Percentiles rank a stretch among this genome's conserved stretches.
Evolutionary conservation across 805 yeast species (phyloP).

Genomic region (Candida adriatica): DNA sequence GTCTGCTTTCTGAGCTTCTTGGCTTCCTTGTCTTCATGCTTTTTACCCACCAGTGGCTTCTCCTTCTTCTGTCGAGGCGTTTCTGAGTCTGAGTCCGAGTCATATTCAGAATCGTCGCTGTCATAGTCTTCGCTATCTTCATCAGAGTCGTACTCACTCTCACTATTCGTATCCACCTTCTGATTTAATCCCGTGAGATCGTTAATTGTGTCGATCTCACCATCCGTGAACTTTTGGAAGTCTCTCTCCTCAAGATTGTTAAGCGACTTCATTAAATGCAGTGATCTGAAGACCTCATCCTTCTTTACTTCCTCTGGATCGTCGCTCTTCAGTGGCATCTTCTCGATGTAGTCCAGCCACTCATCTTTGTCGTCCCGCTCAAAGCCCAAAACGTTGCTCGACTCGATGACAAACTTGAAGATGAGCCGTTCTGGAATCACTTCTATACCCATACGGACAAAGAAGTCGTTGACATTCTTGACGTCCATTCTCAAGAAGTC

Average conservation of each 20-base stretch:
- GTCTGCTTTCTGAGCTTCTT: constrained; percentile 70
- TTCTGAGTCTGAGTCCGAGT: constrained; percentile 25
- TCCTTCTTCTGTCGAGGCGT: constrained; percentile 26
- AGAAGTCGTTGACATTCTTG: constrained; percentile 88
- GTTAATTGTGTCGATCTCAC: constrained; percentile 72
- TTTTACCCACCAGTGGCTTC: constrained; percentile 60
- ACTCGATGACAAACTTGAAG: constrained; percentile 68
- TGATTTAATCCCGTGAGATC: constrained; percentile 41
- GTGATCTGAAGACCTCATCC: constrained; percentile 82
- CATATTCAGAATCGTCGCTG: constrained; percentile 26
- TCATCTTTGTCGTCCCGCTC: constrained; percentile 32
- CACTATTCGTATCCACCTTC: background rate
- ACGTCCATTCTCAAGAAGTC: constrained; percentile 97
- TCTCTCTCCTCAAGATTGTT: constrained; percentile 88
- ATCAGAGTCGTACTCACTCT: background rate
- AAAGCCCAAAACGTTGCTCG: constrained; percentile 30
- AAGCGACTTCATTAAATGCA: constrained; percentile 71
- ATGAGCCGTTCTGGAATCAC: constrained; percentile 77
- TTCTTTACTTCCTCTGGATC: constrained; percentile 52
- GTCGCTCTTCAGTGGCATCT: constrained; percentile 48
- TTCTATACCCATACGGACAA: constrained; percentile 62
- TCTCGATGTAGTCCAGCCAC: constrained; percentile 35
- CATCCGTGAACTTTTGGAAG: constrained; percentile 68
- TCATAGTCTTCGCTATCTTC: constrained; percentile 24
- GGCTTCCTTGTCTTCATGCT: constrained; percentile 68